Percentiles rank a stretch among this genome's conserved stretches.
Conservation (phyloP, 345 rosid genomes). For the Aquilaria yunnanensis region DNA sequence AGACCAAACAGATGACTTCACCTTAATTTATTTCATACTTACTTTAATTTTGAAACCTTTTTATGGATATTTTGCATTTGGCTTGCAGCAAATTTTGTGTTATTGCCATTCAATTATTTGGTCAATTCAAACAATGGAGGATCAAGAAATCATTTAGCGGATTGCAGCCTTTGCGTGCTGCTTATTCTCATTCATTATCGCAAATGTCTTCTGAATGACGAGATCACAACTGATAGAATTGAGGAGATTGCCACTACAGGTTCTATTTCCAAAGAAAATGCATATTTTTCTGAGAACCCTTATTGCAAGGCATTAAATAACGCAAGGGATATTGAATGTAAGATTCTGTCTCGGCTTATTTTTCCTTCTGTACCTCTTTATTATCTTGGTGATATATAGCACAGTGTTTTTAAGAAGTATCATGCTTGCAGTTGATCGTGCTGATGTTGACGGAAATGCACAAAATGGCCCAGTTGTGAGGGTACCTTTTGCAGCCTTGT, state of each 20-base stretch:
- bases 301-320: conserved; percentile 81
- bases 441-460: conserved; percentile 76
- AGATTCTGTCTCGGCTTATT: conserved; percentile 20
- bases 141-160: conserved; percentile 60
- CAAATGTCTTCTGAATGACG: conserved; percentile 53
- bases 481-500: conserved; percentile 83
- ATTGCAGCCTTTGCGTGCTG: conserved; percentile 73
- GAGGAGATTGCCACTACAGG: conserved; percentile 55
- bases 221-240: conserved; percentile 50
- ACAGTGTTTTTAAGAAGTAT: conserved; percentile 6
- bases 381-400: conserved; percentile 1
- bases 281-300: conserved; percentile 60
- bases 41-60: conserved; percentile 2
- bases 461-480: conserved; percentile 52
- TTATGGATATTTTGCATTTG: conserved; percentile 22
- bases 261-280: conserved; percentile 45
- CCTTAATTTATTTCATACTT: not conserved
- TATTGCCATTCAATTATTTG: conserved; percentile 80
- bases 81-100: conserved; percentile 73
- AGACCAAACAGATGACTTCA: not conserved
- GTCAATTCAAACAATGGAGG: conserved; percentile 62
- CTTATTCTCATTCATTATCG: conserved; percentile 83
- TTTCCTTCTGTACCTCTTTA: not conserved
- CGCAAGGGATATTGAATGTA: conserved; percentile 88
- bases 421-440: conserved; percentile 66